Evolutionary conservation across 2,329 filamentous ascomycete species (phyloP).

Genomic region (Rutstroemia sydowiana): DNA sequence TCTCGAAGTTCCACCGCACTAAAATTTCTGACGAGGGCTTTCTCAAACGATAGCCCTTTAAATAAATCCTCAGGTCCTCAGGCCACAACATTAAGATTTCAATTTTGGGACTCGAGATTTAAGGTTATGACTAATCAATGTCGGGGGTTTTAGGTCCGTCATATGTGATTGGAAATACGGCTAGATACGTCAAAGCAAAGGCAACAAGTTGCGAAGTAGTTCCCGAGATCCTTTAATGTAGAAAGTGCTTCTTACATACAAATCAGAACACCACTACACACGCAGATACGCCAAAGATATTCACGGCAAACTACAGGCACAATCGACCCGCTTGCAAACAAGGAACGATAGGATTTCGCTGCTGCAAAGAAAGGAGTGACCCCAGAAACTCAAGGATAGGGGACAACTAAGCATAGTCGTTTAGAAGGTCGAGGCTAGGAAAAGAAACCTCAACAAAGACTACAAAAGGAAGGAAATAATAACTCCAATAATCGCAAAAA

Average conservation of each 20-base stretch:
- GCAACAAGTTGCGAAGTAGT: conserved; percentile 4
- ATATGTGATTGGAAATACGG: conserved; percentile 8
- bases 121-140: conserved; percentile 6
- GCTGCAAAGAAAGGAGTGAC: not conserved
- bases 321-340: no score
- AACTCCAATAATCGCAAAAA: conserved; percentile 36
- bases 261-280: no score
- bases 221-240: conserved; percentile 1
- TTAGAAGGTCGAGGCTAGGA: not conserved
- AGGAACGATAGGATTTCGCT: not conserved
- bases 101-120: not conserved
- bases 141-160: not conserved
- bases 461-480: not conserved
- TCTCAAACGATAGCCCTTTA: conserved; percentile 9
- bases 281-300: not conserved
- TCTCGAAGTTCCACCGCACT: conserved; percentile 1
- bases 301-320: not conserved
- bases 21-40: conserved; percentile 11
- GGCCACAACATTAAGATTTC: not conserved
- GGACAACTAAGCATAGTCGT: conserved; percentile 9
- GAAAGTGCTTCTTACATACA: not conserved
- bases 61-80: no score
- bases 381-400: conserved; percentile 4
- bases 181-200: conserved; percentile 4
- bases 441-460: not conserved